These are phyloP conservation scores for Prunus yedoensis DNA, from an alignment of 331 rosid genomes.

Conservation along the genomic window DNA sequence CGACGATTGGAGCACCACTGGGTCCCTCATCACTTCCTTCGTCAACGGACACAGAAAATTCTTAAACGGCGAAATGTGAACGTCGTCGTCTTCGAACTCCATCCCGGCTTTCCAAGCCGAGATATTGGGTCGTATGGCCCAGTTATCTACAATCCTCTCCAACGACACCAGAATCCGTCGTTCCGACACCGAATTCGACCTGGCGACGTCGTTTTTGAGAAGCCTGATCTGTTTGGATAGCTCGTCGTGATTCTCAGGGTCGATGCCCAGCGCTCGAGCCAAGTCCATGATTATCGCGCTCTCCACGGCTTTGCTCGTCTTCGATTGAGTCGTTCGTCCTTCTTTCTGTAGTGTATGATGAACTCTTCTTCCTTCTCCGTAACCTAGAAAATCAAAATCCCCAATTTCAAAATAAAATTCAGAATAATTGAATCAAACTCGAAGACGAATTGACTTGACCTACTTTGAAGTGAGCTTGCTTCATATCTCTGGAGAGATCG, in stretches of 20 bases:
- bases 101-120: constrained; percentile 21
- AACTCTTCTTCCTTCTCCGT: constrained; percentile 46
- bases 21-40: constrained; percentile 56
- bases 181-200: constrained; percentile 23
- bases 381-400: constrained; percentile 22
- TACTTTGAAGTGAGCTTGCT: constrained; percentile 47
- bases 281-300: constrained; percentile 62
- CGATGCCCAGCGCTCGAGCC: constrained; percentile 53
- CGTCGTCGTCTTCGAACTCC: constrained; percentile 43
- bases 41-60: constrained; percentile 52
- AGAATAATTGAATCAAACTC: not conserved
- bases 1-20: constrained; percentile 48
- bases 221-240: constrained; percentile 42
- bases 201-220: constrained; percentile 34
- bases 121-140: constrained; percentile 29
- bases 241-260: constrained; percentile 40
- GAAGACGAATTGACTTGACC: not conserved
- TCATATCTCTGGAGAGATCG: constrained; percentile 51
- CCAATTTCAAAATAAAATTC: not conserved
- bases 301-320: constrained; percentile 51
- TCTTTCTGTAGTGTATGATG: constrained; percentile 44
- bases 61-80: constrained; percentile 42
- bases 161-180: constrained; percentile 37
- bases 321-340: constrained; percentile 40
- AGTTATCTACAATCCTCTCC: constrained; percentile 38